Evolutionary conservation across 75 land plant species (phyloP), one percentile per base, ranked within the genome.

Genomic region (Sequoiadendron giganteum): DNA sequence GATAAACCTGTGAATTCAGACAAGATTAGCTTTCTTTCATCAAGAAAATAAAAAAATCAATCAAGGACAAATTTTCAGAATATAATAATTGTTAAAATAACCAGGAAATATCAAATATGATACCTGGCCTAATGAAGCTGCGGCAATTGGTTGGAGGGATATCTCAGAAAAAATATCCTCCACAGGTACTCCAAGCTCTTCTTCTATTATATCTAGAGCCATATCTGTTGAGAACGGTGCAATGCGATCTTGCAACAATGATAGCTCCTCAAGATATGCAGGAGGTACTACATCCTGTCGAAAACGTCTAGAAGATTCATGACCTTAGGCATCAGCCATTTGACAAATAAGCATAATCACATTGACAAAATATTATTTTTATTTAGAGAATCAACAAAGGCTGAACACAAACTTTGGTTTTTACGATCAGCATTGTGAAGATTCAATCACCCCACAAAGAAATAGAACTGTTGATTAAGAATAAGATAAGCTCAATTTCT

Each of bases 101-200:
- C 55, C 38, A 30, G 16, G 56, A 86, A 83, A 75, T 38, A 54
- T 9, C 38, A 88, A 83, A 75, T 38, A 54, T 9, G 54, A 36
- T 85, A 96, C 99, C 99, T 98, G 99, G 5, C 99, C 99, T 90
- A 98, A 96, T 70, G 99, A 98, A 87, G 99, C 99, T 68, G 97
- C 97, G 87, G 99, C 99, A 70, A 95, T 85, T 16, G 99, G 99
- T 85, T 93, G 93, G 36, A 97, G 96, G 38, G 99, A 92, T 38
- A 98, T 98, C 80, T 96, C 99, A 21, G 97, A 93, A 61, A 98
- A 98, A 30, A 98, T 89, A 78, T 85, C 87, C 75, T 95, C 99
- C 25, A 98, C 88, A 87, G 95, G 91, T 55, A 93, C 68, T 52
- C 94, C 96, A 84, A 98, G 95, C 86, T 98, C 99, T 88, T 91